Percentiles rank a stretch among this genome's conserved stretches.
These are phyloP conservation scores for Syzygium jambos DNA, from an alignment of 345 rosid species.

Conservation along the genomic window DNA sequence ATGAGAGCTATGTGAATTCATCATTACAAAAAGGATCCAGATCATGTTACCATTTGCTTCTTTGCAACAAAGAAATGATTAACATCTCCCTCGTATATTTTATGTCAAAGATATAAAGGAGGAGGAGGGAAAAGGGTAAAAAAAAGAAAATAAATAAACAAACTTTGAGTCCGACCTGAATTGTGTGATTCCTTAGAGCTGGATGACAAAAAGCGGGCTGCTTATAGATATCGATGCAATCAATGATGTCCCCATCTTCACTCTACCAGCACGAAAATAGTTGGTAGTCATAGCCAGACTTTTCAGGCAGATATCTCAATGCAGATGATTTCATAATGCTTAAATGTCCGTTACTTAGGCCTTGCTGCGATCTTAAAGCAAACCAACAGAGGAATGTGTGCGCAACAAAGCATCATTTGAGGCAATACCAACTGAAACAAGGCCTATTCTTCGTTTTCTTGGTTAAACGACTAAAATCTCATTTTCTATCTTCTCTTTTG, in stretches of 20 bases:
- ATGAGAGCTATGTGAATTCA: not conserved
- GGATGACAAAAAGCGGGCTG: slow-evolving; percentile 49
- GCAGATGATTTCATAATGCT: not conserved
- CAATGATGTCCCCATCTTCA: slow-evolving; percentile 45
- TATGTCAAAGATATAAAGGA: not conserved
- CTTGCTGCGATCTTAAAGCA: not conserved
- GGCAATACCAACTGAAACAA: not conserved
- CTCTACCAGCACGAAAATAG: slow-evolving; percentile 8
- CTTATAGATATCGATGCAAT: slow-evolving; percentile 39
- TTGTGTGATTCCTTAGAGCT: slow-evolving; percentile 28
- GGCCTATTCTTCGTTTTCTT: not conserved
- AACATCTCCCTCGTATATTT: not conserved
- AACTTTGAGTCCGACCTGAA: slow-evolving; percentile 22
- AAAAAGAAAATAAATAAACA: not conserved
- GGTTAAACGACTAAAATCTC: not conserved
- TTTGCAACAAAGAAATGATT: not conserved
- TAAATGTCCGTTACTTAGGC: not conserved
- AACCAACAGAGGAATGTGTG: not conserved
- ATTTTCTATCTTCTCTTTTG: not conserved
- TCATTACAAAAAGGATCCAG: not conserved
- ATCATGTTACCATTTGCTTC: not conserved
- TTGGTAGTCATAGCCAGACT: not conserved
- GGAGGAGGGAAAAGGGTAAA: not conserved
- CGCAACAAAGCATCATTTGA: not conserved
- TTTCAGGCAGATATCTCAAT: not conserved